Base-by-base conservation (phyloP, 1,284 basidiomycete species). In the Flammula alnicola region DNA sequence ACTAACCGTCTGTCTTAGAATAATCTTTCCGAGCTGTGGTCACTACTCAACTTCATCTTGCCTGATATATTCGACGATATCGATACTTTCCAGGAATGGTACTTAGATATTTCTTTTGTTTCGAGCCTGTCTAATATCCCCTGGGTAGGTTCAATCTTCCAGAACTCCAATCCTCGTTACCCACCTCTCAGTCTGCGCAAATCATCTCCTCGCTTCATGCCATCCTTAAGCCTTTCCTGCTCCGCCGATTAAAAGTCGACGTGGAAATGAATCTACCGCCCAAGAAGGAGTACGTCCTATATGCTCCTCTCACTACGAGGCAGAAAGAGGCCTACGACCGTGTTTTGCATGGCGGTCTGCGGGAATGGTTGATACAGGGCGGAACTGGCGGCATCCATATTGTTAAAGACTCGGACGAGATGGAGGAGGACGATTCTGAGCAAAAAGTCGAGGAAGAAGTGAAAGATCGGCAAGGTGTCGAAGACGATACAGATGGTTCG, bases 271-370 rank as follows among this genome's bases (percentile, higher is more conserved):
- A 83, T 44, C 76, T 98, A 7, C 88, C 88, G 0, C 89, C 88
- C 1, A 98, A 98, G 77, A 98, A 96, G 70, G 95, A 98, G 72
- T 98, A 98, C 59, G 83, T 97, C 4, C 78, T 98, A 0, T 97
- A 96, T 58, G 93, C 95, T 0, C 95, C 94, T 1, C 75, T 98
- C 5, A 96, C 87, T 36, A 74, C 83, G 37, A 77, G 79, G 36
- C 95, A 98, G 62, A 86, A 88, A 47, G 83, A 91, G 50, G 75
- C 96, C 11, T 98, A 97, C 63, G 86, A 95, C 52, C 83, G 83
- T 5, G 83, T 93, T 22, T 72, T 93, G 7, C 74, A 79, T 20
- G 84, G 91, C 0, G 78, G 77, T 3, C 72, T 94, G 12, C 76
- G 91, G 4, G 69, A 77, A 9, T 86, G 84, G 65, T 70, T 94